These are phyloP conservation scores for Asterionellopsis glacialis DNA, from an alignment of 108 stramenopile species.

Conservation along the genomic window DNA sequence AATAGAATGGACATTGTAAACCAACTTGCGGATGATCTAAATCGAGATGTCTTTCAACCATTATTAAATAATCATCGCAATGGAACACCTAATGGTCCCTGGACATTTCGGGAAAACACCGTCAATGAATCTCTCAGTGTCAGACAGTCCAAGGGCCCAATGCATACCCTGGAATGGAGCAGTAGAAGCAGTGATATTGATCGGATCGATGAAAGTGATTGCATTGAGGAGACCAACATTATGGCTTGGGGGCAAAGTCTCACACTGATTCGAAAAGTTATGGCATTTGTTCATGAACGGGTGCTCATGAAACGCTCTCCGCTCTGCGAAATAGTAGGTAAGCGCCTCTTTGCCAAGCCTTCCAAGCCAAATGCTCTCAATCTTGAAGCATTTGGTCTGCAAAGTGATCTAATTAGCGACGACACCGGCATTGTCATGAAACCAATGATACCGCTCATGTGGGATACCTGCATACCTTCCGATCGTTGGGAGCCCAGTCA, in stretches of 20 bases:
- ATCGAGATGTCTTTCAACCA: neutral
- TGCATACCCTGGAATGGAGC: conserved; percentile 36
- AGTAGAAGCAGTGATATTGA: neutral
- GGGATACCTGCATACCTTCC: conserved; percentile 44
- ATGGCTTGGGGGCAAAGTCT: conserved; percentile 38
- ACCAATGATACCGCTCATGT: conserved; percentile 37
- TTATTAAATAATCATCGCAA: conserved; percentile 20
- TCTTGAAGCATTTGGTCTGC: conserved; percentile 42
- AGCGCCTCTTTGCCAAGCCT: conserved; percentile 42
- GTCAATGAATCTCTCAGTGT: too few species aligned
- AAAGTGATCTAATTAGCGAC: conserved; percentile 23
- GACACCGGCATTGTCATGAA: conserved; percentile 49
- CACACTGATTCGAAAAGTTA: conserved; percentile 28
- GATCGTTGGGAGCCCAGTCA: conserved; percentile 22
- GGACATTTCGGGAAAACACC: conserved; percentile 6
- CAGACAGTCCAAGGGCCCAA: neutral
- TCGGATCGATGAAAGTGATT: neutral
- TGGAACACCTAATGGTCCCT: conserved; percentile 16
- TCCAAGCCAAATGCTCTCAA: conserved; percentile 23
- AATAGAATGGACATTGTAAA: too few species aligned
- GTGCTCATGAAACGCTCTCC: conserved; percentile 35
- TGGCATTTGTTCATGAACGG: conserved; percentile 47
- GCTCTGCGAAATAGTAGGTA: conserved; percentile 46
- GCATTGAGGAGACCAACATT: neutral
- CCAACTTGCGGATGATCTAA: too few species aligned